A percentile compares a stretch with the other conserved stretches of the same genome.
Evolutionary conservation across 306 rosid genomes (phyloP).

Genomic region (Castanopsis chinensis): DNA sequence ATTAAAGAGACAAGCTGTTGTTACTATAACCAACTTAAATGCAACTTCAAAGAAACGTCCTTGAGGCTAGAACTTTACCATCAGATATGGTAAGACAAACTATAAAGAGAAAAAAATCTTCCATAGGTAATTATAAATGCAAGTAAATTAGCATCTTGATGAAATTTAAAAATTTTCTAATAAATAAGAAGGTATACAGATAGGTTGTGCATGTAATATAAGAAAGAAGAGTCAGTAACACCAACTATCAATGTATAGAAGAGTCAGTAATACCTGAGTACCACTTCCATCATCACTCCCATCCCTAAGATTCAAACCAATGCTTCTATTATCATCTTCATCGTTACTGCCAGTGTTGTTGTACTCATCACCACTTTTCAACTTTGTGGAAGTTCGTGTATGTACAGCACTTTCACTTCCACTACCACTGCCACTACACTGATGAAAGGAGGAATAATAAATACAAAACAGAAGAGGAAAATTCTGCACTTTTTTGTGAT

Average conservation of each 20-base stretch:
- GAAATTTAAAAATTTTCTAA: too few species aligned
- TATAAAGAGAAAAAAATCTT: neutral
- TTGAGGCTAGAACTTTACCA: neutral
- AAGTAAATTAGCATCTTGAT: neutral
- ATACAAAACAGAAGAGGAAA: neutral
- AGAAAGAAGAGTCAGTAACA: neutral
- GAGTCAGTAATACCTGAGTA: conserved; percentile 3
- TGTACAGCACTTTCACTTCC: neutral
- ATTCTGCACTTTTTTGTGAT: neutral
- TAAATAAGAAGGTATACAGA: too few species aligned
- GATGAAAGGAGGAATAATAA: conserved; percentile 9
- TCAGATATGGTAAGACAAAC: neutral
- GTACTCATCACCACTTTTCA: neutral
- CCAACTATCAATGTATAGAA: neutral
- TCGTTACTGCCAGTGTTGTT: neutral
- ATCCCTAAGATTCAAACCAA: neutral
- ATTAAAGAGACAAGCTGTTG: neutral
- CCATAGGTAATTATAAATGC: neutral
- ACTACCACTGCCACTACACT: neutral
- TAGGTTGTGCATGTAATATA: neutral
- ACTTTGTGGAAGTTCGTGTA: neutral
- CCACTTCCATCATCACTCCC: conserved; percentile 4
- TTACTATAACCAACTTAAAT: neutral
- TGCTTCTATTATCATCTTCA: neutral
- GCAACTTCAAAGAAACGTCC: neutral